Base-by-base conservation (phyloP, 345 rosid species). In the Brassica carinata region DNA sequence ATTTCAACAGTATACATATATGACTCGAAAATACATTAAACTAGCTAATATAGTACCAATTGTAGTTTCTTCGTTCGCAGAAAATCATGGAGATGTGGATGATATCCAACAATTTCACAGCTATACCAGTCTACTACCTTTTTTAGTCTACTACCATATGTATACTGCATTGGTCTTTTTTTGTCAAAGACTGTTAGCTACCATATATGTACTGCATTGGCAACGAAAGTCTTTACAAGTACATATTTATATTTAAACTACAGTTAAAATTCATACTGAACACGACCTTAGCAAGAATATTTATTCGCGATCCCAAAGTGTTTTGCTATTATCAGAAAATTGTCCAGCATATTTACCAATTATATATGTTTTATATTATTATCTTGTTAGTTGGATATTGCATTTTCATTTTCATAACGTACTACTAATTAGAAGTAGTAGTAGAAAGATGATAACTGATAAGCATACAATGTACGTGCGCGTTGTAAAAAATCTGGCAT, bases 291-390 rank as follows among this genome's bases (percentile, higher is more conserved):
- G 14, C 68, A 15, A 29, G n/a, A 77, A 29, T 8, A 40, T 58
- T 38, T 67, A 59, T 68, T 43, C 33, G 67, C 11, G 80, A 40
- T 61, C 74, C 80, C 69, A 62, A 33, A 34, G 53, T 77, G 63
- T 62, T 77, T 30, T 77, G 17, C 6, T 62, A 48, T 45, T 34
- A 69, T 69, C 69, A 69, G 61, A 59, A 6, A 7, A 15, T 55
- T 55, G 8, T 55, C 61, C 61, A 55, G 3, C 61, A 55, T 6
- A 15, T 15, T 15, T 55, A 55, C 61, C 26, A 15, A 53, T 15
- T 17, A 57, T 57, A 18, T 57, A 2, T 17, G 51, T 53, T 53
- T 5, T 53, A 57, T 57, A 57, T 6, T 57, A 17, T 17, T 17
- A 57, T 57, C 62, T 57, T 7, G 62, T 17, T 57, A 17, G 62